These are phyloP conservation scores for Pyrenochaeta sp. DNA, from an alignment of 2,329 filamentous ascomycete genomes.

Conservation along the genomic window DNA sequence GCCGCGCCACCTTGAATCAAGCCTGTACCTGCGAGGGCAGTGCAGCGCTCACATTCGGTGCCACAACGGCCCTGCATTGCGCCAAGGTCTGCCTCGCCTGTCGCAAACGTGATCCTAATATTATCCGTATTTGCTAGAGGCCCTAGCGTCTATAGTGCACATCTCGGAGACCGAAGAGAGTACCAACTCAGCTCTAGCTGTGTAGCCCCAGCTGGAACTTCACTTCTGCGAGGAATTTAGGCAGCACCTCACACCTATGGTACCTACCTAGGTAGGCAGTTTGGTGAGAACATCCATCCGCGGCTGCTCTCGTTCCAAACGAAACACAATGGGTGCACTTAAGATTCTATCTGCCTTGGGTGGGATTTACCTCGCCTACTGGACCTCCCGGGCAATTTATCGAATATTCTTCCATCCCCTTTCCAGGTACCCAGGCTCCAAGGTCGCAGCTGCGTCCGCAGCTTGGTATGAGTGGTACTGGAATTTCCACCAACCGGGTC, in stretches of 20 bases:
- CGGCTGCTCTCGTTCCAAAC: too few species aligned
- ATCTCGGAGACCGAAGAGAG: neutral
- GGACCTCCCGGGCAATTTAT: slow-evolving; percentile 10
- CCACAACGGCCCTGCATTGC: neutral
- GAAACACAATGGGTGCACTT: neutral
- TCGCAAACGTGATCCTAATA: neutral
- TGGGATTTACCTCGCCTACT: slow-evolving; percentile 6
- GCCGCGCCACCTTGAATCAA: neutral
- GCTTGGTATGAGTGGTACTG: slow-evolving; percentile 19
- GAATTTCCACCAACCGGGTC: slow-evolving; percentile 16
- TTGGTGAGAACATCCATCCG: too few species aligned
- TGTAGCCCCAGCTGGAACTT: neutral
- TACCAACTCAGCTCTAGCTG: neutral
- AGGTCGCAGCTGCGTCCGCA: slow-evolving; percentile 9
- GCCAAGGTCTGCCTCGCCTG: neutral
- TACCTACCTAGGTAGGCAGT: too few species aligned
- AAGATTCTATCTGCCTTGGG: neutral
- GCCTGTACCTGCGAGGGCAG: neutral
- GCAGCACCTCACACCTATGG: too few species aligned
- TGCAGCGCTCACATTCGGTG: neutral
- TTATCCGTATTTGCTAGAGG: neutral
- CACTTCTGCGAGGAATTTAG: neutral
- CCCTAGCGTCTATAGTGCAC: neutral
- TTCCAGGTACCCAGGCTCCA: slow-evolving; percentile 8
- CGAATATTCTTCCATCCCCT: slow-evolving; percentile 13